Evolutionary conservation across 2,329 filamentous ascomycete species (phyloP).

Genomic region (Pyricularia pennisetigena): DNA sequence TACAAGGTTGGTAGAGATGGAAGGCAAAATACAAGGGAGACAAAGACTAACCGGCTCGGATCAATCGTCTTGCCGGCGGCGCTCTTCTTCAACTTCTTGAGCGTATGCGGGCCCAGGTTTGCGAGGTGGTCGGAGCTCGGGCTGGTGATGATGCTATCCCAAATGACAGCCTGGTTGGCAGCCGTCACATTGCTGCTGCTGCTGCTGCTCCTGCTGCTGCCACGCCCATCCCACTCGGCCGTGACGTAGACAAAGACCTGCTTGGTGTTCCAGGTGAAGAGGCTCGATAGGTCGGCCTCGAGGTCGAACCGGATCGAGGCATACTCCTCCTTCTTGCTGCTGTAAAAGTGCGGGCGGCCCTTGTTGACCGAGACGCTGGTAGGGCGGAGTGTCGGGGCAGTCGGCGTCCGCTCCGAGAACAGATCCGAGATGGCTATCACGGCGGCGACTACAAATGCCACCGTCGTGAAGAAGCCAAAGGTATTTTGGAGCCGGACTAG

Average conservation of each 20-base stretch:
- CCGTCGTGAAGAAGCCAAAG: slow-evolving; percentile 97
- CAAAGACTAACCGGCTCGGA: slow-evolving; percentile 36
- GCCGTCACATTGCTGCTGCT: slow-evolving; percentile 21
- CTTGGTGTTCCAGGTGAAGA: slow-evolving; percentile 99
- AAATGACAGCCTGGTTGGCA: slow-evolving; percentile 74
- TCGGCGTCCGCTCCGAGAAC: slow-evolving; percentile 57
- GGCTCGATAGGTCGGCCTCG: slow-evolving; percentile 77
- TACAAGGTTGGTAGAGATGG: too few species aligned
- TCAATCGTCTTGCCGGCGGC: slow-evolving; percentile 51
- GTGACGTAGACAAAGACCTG: slow-evolving; percentile 95
- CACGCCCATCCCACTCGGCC: slow-evolving; percentile 50
- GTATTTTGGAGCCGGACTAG: slow-evolving; percentile 80
- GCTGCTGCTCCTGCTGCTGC: slow-evolving; percentile 5
- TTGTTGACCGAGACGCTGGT: slow-evolving; percentile 81
- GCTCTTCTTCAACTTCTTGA: slow-evolving; percentile 53
- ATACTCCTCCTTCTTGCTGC: slow-evolving; percentile 86
- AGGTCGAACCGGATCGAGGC: slow-evolving; percentile 90
- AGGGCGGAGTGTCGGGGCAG: slow-evolving; percentile 48
- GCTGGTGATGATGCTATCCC: slow-evolving; percentile 87
- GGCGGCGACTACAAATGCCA: slow-evolving; percentile 70
- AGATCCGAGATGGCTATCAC: slow-evolving; percentile 77
- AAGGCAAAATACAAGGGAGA: background rate
- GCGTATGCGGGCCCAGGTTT: slow-evolving; percentile 48
- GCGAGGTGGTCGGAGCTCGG: slow-evolving; percentile 52
- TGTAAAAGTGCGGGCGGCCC: slow-evolving; percentile 94